Conservation (phyloP, 164 flowering plant species). For the Stephania yunnanensis region DNA sequence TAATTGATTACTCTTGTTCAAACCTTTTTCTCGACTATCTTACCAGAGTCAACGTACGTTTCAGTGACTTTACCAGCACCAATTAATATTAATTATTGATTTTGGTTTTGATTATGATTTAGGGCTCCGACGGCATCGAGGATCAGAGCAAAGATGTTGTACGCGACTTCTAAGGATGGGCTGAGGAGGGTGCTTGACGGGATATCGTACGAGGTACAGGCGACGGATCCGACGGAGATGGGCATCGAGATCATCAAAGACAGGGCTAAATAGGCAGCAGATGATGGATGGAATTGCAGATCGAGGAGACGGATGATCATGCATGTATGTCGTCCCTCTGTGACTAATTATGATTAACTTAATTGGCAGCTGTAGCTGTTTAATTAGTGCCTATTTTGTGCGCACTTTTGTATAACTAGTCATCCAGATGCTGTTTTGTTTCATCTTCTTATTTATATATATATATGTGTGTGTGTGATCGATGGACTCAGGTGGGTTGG, state of each 20-base stretch:
- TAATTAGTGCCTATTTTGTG: not conserved
- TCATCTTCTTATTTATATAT: not conserved
- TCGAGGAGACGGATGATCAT: not conserved
- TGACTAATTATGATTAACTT: not conserved
- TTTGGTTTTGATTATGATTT: not conserved
- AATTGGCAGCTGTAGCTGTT: not conserved
- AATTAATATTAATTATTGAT: too few species aligned
- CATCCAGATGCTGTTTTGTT: not conserved
- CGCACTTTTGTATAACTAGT: not conserved
- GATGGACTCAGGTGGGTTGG: not conserved
- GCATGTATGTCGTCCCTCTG: not conserved
- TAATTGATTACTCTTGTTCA: too few species aligned
- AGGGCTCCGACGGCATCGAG: constrained; percentile 91
- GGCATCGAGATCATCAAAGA: constrained; percentile 74
- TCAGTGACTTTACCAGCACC: too few species aligned
- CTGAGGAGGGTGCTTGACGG: constrained; percentile 86
- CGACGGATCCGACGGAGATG: constrained; percentile 94
- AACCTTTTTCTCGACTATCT: too few species aligned
- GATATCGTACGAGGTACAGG: constrained; percentile 80
- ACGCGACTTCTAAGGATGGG: constrained; percentile 88
- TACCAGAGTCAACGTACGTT: too few species aligned
- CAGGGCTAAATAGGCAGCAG: constrained; percentile 44
- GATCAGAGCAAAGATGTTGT: constrained; percentile 80
- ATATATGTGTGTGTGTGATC: too few species aligned
- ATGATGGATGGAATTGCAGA: not conserved